These are phyloP conservation scores for Talaromyces sp. DNA, from an alignment of 2,329 filamentous ascomycete genomes.

Conservation along the genomic window DNA sequence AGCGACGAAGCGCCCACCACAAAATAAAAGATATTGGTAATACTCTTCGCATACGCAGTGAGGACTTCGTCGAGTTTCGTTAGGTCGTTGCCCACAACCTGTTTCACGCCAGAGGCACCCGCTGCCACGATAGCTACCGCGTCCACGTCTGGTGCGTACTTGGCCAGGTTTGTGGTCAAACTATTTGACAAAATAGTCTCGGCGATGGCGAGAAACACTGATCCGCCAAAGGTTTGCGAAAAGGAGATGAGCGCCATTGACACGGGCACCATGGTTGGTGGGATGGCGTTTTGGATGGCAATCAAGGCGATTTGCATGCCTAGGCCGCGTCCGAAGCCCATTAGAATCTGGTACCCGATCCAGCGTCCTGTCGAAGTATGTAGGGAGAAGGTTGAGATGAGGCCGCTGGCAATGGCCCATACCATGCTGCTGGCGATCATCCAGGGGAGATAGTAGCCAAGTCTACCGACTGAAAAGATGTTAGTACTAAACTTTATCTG, in stretches of 20 bases:
- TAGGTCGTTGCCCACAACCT: constrained; percentile 3
- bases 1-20: not conserved
- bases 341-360: constrained; percentile 23
- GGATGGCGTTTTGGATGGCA: constrained; percentile 30
- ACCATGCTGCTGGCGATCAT: constrained; percentile 21
- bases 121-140: constrained; percentile 24
- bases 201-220: constrained; percentile 32
- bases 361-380: constrained; percentile 16
- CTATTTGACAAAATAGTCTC: constrained; percentile 36
- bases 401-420: constrained; percentile 21
- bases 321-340: constrained; percentile 20
- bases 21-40: constrained; percentile 10
- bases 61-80: not conserved
- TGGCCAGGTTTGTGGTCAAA: constrained; percentile 23
- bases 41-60: constrained; percentile 9
- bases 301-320: constrained; percentile 32
- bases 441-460: constrained; percentile 23
- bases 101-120: constrained; percentile 37
- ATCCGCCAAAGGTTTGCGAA: constrained; percentile 32
- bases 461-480: constrained; percentile 14
- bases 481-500: not conserved
- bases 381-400: constrained; percentile 29
- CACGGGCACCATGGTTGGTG: constrained; percentile 27
- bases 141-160: constrained; percentile 25
- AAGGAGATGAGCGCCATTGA: constrained; percentile 34